These are phyloP conservation scores for Camellia sinensis DNA, from an alignment of 148 eudicot species.

Conservation along the genomic window DNA sequence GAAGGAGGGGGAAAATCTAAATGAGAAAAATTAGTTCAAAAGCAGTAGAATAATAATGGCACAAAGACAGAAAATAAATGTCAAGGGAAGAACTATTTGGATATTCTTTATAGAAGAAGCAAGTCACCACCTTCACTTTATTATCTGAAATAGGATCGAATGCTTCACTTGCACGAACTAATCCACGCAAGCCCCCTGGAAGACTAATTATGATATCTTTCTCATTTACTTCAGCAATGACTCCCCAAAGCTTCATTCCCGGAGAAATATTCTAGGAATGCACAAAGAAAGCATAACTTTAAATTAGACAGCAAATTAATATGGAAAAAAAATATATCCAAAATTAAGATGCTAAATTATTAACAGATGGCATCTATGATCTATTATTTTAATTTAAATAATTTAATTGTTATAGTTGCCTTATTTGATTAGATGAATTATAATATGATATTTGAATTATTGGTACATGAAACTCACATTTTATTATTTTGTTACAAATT, in stretches of 20 bases:
- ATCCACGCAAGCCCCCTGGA: conserved; percentile 94
- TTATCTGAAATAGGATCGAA: conserved; percentile 45
- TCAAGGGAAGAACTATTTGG: neutral
- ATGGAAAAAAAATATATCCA: neutral
- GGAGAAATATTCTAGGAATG: conserved; percentile 66
- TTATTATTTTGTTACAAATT: no score
- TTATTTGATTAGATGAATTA: no score
- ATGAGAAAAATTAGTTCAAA: neutral
- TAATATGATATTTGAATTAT: no score
- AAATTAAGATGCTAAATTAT: neutral
- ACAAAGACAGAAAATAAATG: neutral
- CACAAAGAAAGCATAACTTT: conserved; percentile 13
- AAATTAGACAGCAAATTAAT: neutral
- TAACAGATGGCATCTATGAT: neutral
- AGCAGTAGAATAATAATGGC: neutral
- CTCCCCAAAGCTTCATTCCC: conserved; percentile 99
- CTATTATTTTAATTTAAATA: no score
- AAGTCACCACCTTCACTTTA: conserved; percentile 39
- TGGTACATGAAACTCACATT: no score
- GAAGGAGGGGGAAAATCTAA: neutral
- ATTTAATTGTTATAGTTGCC: no score
- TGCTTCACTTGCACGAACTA: conserved; percentile 84
- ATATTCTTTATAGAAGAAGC: neutral
- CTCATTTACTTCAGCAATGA: conserved; percentile 78
- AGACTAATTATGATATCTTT: conserved; percentile 88